Evolutionary conservation across 2,329 filamentous ascomycete genomes (phyloP), one percentile per base, ranked within the genome.

Genomic region (Davidsoniella australis): DNA sequence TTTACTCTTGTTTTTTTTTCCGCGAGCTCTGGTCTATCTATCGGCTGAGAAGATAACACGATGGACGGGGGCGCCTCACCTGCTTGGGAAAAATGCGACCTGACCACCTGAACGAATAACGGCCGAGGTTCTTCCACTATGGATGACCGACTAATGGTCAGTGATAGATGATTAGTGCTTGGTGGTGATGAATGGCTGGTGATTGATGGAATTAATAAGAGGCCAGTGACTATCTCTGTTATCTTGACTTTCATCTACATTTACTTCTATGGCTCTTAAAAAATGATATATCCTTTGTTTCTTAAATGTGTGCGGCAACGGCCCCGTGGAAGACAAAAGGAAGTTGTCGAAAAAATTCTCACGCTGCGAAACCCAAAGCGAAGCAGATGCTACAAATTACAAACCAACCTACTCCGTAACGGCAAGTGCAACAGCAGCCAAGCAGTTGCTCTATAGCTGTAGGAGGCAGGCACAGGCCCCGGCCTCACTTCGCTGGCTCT

Each of bases 31-130:
- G 16, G 33, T 17, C 38, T n/a, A n/a, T 12, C 33, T 7, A 46
- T 17, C 9, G 23, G 26, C 18, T 5, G 26, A 38, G 37, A 36
- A 37, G 33, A 38, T 16, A 33, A 16, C 41, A 43, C 41, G 20
- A 26, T 43, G 41, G 16, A 43, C 29, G 20, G 20, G 20, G 20
- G 20, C 20, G 20, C 20, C 20, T 23, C 20, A 2, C 29, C 8
- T 33, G 5, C 29, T 26, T 36, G 33, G 37, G 37, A 47, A 23
- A 23, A 20, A 47, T 47, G 45, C 23, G 18, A 26, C 45, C 18
- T 23, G 23, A 48, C 39, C 20, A 52, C 45, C 37, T 49, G 50
- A 52, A 46, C 50, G 46, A 52, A 52, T 52, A 52, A 51, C 43
- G 47, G 41, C 50, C 47, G 53, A 53, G 49, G 47, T 49, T 49